Evolutionary conservation across 495 filamentous ascomycete species (phyloP).

Genomic region (Zalerion maritima): DNA sequence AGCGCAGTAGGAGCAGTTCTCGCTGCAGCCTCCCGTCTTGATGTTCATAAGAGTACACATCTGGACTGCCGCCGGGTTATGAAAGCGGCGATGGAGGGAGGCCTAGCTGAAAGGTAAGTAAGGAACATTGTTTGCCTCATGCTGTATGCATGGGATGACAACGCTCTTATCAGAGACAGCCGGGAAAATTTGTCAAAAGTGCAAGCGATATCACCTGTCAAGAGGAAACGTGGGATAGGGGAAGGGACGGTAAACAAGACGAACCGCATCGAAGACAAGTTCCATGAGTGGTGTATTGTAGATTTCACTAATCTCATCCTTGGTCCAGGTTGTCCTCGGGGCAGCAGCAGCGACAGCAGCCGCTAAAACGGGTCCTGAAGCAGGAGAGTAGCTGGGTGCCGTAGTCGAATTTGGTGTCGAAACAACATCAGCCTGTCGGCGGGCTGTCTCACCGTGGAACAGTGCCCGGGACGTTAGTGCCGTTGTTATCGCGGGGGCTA

Average conservation of each 20-base stretch:
- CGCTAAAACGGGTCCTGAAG: no score
- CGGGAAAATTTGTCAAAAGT: not conserved
- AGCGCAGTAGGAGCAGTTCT: constrained; percentile 82
- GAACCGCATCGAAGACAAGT: constrained; percentile 56
- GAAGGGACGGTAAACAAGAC: constrained; percentile 11
- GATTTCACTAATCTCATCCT: constrained; percentile 58
- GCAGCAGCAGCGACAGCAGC: constrained; percentile 40
- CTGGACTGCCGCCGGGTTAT: constrained; percentile 63
- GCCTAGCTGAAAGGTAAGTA: constrained; percentile 27
- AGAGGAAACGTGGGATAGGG: no score
- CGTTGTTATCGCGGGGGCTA: no score
- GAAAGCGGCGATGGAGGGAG: constrained; percentile 64
- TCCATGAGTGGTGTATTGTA: constrained; percentile 68
- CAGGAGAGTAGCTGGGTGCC: no score
- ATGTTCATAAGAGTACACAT: constrained; percentile 91
- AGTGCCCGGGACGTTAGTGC: no score
- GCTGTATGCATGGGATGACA: not conserved
- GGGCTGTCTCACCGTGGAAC: no score
- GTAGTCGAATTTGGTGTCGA: no score
- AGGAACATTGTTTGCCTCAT: constrained; percentile 4
- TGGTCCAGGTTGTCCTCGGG: constrained; percentile 60
- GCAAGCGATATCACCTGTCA: no score
- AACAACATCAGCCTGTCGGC: no score
- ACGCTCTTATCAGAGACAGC: constrained; percentile 8
- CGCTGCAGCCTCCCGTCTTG: constrained; percentile 80